A percentile compares a stretch with the other conserved stretches of the same genome.
phyloP scores from a whole-genome alignment of 2,329 filamentous ascomycete genomes.

The Diaporthe aspalathi region DNA sequence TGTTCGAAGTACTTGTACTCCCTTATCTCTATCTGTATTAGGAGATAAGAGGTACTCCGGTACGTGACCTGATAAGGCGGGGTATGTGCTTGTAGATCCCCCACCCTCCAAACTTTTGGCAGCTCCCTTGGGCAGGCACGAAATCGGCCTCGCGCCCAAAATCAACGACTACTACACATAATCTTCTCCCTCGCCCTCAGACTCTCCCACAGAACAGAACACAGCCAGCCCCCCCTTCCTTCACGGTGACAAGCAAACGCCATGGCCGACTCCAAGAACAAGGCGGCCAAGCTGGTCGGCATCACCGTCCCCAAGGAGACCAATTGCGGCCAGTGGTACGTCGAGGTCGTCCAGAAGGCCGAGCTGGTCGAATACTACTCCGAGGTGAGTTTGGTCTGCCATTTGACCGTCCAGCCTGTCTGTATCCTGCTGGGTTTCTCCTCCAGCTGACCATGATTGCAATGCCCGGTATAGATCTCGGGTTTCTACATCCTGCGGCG shows the following conservation, averaged over 20 bases:
- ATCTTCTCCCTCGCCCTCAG: background rate
- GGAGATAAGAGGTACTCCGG: background rate
- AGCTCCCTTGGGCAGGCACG: conserved; percentile 26
- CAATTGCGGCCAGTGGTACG: conserved; percentile 76
- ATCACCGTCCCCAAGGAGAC: conserved; percentile 50
- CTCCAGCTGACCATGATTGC: background rate
- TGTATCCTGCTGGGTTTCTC: background rate
- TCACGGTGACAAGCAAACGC: conserved; percentile 2
- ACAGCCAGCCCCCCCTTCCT: background rate
- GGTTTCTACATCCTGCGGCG: conserved; percentile 91
- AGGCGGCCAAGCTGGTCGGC: conserved; percentile 27
- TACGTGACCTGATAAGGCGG: conserved; percentile 6
- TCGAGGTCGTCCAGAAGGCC: conserved; percentile 95
- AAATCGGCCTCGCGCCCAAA: background rate
- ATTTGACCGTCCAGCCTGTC: background rate
- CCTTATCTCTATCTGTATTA: background rate
- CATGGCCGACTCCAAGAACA: conserved; percentile 28
- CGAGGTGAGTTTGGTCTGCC: conserved; percentile 45
- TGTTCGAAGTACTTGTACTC: no score
- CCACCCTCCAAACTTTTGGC: conserved; percentile 29
- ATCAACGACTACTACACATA: background rate
- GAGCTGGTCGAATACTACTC: conserved; percentile 97
- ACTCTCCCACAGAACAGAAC: background rate
- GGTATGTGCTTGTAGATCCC: conserved; percentile 9
- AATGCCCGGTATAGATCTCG: conserved; percentile 74